Evolutionary conservation across 208 protist species (phyloP), one percentile per base, ranked within the genome.

Genomic region (Leptomonas seymouri): DNA sequence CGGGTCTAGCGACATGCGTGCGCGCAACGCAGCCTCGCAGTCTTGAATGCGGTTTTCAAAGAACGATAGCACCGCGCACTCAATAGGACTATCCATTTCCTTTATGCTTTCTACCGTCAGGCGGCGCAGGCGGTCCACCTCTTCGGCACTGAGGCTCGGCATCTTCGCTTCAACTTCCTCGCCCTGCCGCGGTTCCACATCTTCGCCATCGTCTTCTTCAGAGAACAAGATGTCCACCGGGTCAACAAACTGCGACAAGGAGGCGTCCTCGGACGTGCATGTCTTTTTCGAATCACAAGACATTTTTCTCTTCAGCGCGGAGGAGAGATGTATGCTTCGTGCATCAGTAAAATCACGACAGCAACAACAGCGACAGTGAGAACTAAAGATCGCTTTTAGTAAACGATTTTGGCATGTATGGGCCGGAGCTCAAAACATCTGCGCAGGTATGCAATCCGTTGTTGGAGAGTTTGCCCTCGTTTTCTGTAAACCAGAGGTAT

Each of bases 11-110:
- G 27, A 12, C 55, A 69, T 61, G 42, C 77, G 55, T 2, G 55
- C 42, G 9, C 55, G 54, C 4, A 93, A 66, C 21, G 82, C 20
- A 1, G 78, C 81, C 66, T 93, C 84, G 34, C 76, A 70, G 46
- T 93, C 87, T 1, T 66, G 46, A 50, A 89, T 77, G 23, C 70
- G 61, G 65, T 93, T 93, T 2, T 69, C 30, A 53, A 93, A 90
- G 45, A 93, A 93, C 21, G 82, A 39, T 16, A 65, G n/a, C 2
- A 90, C 48, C 7, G 70, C 84, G 9, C 64, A 48, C 3, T 50
- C 63, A 18, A 81, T 57, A 20, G 66, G 39, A 9, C 64, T 56
- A 58, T 93, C 87, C 44, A 61, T 63, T 25, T 79, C 46, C 4
- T 57, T 63, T 30, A 93, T 87, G 6, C 71, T n/a, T 41, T 82